Evolutionary conservation across 805 yeast genomes (phyloP).

Genomic region (Hyphopichia homilentoma): DNA sequence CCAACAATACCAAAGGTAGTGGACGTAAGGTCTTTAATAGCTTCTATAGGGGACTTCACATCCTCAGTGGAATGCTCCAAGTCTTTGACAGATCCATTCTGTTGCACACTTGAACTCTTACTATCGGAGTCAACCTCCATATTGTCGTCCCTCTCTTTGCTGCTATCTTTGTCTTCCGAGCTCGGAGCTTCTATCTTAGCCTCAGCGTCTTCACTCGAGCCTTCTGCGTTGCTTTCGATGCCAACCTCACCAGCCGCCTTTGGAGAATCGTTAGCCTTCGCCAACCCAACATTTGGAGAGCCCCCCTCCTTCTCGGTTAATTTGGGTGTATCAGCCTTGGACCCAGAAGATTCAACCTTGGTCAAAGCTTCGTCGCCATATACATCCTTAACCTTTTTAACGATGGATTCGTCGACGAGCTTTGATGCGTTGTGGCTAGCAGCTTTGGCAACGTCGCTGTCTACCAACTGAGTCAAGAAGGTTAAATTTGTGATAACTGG

Average conservation of each 20-base stretch:
- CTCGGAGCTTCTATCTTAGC: conserved; percentile 4
- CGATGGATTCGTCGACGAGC: conserved; percentile 41
- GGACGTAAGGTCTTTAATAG: conserved; percentile 57
- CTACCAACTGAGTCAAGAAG: conserved; percentile 80
- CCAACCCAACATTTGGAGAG: too few relatives aligned
- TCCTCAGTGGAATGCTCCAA: conserved; percentile 2
- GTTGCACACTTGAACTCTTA: conserved; percentile 2
- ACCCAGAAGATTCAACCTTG: conserved; percentile 3
- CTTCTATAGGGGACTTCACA: conserved; percentile 15
- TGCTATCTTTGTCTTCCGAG: background rate
- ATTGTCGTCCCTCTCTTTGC: conserved; percentile 5
- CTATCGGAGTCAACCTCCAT: conserved; percentile 2
- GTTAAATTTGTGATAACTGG: conserved; percentile 93
- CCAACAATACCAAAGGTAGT: conserved; percentile 76
- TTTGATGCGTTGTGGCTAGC: conserved; percentile 66
- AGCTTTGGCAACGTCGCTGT: conserved; percentile 79
- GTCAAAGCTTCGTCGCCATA: conserved; percentile 14
- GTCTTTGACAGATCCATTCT: conserved; percentile 4
- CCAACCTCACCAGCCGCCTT: conserved; percentile 8
- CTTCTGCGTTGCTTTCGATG: conserved; percentile 9
- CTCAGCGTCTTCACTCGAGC: conserved; percentile 9
- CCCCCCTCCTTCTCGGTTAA: too few relatives aligned
- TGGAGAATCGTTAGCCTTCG: conserved; percentile 7
- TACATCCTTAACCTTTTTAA: conserved; percentile 33
- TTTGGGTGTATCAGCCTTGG: conserved; percentile 5